Conservation (phyloP, 176 grass and related monocot species). For the Musa schizocarpa region DNA sequence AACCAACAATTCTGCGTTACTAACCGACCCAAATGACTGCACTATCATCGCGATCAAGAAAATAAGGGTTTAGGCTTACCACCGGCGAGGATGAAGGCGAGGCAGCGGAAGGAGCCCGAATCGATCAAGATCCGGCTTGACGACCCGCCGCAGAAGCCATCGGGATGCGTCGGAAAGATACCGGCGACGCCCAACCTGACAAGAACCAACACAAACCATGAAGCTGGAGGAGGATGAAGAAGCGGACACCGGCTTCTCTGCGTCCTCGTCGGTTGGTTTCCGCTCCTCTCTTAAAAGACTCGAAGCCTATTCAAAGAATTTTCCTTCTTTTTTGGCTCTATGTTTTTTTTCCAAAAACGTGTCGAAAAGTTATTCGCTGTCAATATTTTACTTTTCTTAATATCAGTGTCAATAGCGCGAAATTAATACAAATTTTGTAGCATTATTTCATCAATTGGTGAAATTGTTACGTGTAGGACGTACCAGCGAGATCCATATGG, state of each 20-base stretch:
- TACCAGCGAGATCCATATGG: background rate
- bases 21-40: background rate
- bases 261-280: too few species aligned
- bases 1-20: background rate
- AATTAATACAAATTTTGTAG: too few species aligned
- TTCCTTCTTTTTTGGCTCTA: background rate
- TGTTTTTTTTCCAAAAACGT: background rate
- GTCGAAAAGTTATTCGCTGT: background rate
- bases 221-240: too few species aligned
- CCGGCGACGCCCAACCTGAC: too few species aligned
- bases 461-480: background rate
- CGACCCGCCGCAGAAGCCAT: background rate
- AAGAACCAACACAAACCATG: too few species aligned
- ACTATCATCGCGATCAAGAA: background rate
- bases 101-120: background rate
- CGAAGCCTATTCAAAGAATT: background rate
- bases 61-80: background rate
- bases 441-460: too few species aligned
- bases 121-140: background rate
- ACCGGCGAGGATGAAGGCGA: background rate
- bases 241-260: too few species aligned
- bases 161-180: too few species aligned
- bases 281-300: too few species aligned
- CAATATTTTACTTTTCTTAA: background rate
- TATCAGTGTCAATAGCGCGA: too few species aligned